Evolutionary conservation across 2,329 filamentous ascomycete species (phyloP), one percentile per base, ranked within the genome.

Genomic region (Curvularia verruculosa): DNA sequence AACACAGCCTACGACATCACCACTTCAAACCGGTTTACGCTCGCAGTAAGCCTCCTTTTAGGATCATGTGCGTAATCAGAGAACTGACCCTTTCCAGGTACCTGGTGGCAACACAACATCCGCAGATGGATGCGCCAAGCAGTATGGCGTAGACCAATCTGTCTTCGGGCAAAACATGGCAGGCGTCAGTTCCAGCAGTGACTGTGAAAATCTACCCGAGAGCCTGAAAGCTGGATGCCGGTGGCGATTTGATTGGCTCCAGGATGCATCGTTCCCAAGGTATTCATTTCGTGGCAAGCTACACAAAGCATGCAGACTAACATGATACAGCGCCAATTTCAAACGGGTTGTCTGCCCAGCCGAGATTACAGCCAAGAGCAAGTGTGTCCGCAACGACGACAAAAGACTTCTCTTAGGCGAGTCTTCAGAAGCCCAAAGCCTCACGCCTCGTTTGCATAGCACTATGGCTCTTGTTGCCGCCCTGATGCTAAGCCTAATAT

Each of bases 1-100:
- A 88, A 88, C 72, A 88, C 85, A 1, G 86, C 73, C 29, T 77
- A 74, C 64, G 74, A 76, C 56, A 46, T 76, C 7, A 73, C 57
- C 9, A 70, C 66, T 8, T 45, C 58, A 24, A 76, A 75, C 54
- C 67, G 72, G 18, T 76, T 76, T 49, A 70, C 73, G n/a, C 60
- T 76, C 26, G 73, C 73, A 44, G 74, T 74, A 68, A 59, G 73
- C 59, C 18, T 6, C 18, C 2, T 43, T n/a, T 36, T 43, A 3
- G 9, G 19, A 21, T 7, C 31, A 21, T 21, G 41, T 21, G 37
- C 40, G 49, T 36, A 10, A 15, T 41, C 48, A 44, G 36, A 49
- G 47, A 56, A 46, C 56, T 67, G 61, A 62, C 49, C 52, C 23
- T 49, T 21, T 31, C 49, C 49, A 75, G 74, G 52, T 76, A 51